These are phyloP conservation scores for Lasiosphaeris hirsuta DNA, from an alignment of 495 filamentous ascomycete genomes.

Conservation along the genomic window DNA sequence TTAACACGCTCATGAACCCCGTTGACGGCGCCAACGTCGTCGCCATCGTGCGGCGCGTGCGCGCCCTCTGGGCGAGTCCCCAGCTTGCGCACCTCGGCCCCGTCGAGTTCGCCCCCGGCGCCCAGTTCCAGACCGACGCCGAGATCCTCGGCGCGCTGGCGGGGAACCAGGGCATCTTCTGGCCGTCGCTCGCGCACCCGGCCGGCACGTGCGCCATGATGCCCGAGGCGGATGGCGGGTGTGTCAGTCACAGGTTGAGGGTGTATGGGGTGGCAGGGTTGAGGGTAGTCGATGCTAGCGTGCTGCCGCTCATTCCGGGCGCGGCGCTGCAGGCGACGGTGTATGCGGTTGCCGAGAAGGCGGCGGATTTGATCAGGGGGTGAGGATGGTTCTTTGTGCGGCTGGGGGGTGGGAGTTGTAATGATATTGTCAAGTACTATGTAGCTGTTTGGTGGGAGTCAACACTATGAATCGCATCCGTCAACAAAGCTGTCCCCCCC, in stretches of 20 bases:
- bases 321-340: slow-evolving; percentile 35
- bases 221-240: slow-evolving; percentile 37
- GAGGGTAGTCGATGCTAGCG: slow-evolving; percentile 49
- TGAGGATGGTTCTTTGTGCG: too few relatives aligned
- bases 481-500: too few relatives aligned
- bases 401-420: too few relatives aligned
- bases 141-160: slow-evolving; percentile 34
- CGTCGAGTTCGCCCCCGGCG: slow-evolving; percentile 44
- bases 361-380: too few relatives aligned
- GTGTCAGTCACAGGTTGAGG: slow-evolving; percentile 50
- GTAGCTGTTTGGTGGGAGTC: too few relatives aligned
- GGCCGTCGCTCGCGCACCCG: slow-evolving; percentile 25
- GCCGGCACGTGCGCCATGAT: slow-evolving; percentile 42
- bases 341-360: slow-evolving; percentile 33
- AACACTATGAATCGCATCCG: too few relatives aligned
- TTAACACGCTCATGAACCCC: slow-evolving; percentile 34
- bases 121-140: slow-evolving; percentile 40
- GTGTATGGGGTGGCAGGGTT: slow-evolving; percentile 50
- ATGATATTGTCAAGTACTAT: too few relatives aligned
- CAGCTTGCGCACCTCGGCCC: slow-evolving; percentile 36
- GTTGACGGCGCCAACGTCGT: slow-evolving; percentile 25
- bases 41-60: slow-evolving; percentile 52
- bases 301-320: slow-evolving; percentile 35
- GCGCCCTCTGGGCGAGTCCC: slow-evolving; percentile 37
- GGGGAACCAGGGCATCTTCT: slow-evolving; percentile 8